phyloP scores from a whole-genome alignment of 768 basidiomycete genomes.

The Cystofilobasidium capitatum region DNA sequence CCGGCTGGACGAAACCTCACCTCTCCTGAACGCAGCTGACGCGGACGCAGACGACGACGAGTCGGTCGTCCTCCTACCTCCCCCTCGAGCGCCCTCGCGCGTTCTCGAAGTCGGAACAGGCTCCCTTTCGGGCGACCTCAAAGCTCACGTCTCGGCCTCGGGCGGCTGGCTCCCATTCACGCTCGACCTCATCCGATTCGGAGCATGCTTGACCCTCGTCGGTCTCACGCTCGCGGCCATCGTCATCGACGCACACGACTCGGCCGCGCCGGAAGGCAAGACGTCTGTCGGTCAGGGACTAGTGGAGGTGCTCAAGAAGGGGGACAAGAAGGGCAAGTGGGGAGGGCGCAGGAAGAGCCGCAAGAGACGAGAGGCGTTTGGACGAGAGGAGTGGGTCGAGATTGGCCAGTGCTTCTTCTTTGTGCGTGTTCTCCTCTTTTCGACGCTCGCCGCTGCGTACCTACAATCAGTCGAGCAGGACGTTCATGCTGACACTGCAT shows the following conservation, averaged over 20 bases:
- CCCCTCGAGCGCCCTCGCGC: slow-evolving; percentile 6
- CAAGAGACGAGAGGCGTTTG: slow-evolving; percentile 15
- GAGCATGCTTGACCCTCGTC: slow-evolving; percentile 2
- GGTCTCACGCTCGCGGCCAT: slow-evolving; percentile 14
- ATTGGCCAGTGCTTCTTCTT: slow-evolving; percentile 19
- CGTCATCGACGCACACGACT: slow-evolving; percentile 18
- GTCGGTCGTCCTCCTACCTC: background rate
- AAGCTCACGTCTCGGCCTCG: background rate
- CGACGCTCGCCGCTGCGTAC: background rate
- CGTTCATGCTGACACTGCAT: background rate
- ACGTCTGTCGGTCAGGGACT: background rate
- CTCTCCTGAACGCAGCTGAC: background rate
- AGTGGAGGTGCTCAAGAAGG: slow-evolving; percentile 5
- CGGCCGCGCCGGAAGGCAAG: background rate
- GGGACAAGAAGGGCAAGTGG: slow-evolving; percentile 11
- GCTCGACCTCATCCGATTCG: slow-evolving; percentile 9
- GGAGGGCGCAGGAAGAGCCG: background rate
- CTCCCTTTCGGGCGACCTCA: slow-evolving; percentile 5
- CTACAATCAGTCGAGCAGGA: background rate
- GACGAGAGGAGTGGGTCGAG: slow-evolving; percentile 23
- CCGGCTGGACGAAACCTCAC: background rate
- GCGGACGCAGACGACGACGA: slow-evolving; percentile 1
- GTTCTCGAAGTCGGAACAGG: background rate
- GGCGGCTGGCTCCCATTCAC: background rate
- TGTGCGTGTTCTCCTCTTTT: background rate